These are phyloP conservation scores for Trametes cinnabarina DNA, from an alignment of 768 basidiomycete genomes.

Conservation along the genomic window DNA sequence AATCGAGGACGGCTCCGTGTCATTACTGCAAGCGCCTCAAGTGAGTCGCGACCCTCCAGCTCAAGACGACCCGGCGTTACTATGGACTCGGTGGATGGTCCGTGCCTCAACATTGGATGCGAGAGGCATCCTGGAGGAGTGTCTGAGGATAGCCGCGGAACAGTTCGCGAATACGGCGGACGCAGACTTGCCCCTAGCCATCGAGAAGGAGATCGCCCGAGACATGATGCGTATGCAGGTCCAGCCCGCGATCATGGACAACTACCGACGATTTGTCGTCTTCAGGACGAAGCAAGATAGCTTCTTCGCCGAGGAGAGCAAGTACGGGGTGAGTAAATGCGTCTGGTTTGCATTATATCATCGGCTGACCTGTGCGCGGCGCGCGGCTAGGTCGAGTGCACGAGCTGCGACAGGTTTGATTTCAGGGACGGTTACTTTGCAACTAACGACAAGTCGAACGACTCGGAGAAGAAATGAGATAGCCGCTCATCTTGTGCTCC, in stretches of 20 bases:
- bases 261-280: conserved; percentile 66
- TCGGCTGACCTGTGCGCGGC: neutral
- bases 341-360: neutral
- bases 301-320: conserved; percentile 22
- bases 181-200: conserved; percentile 34
- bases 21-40: conserved; percentile 52
- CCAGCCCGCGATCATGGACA: conserved; percentile 60
- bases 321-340: conserved; percentile 47
- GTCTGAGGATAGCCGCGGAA: conserved; percentile 40
- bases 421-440: conserved; percentile 59
- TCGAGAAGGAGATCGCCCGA: conserved; percentile 46
- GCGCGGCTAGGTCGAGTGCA: conserved; percentile 53
- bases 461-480: conserved; percentile 15
- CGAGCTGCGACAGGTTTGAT: conserved; percentile 41
- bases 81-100: conserved; percentile 44
- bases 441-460: conserved; percentile 14
- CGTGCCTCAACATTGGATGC: conserved; percentile 29
- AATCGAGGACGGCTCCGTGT: conserved; percentile 56
- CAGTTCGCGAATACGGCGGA: conserved; percentile 36
- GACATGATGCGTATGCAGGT: conserved; percentile 55
- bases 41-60: conserved; percentile 22
- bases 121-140: conserved; percentile 44
- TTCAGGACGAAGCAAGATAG: conserved; percentile 38
- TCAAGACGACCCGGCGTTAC: conserved; percentile 8
- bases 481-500: neutral